Evolutionary conservation across 139 green algal species (phyloP).

Genomic region (Chlorella sorokiniana): DNA sequence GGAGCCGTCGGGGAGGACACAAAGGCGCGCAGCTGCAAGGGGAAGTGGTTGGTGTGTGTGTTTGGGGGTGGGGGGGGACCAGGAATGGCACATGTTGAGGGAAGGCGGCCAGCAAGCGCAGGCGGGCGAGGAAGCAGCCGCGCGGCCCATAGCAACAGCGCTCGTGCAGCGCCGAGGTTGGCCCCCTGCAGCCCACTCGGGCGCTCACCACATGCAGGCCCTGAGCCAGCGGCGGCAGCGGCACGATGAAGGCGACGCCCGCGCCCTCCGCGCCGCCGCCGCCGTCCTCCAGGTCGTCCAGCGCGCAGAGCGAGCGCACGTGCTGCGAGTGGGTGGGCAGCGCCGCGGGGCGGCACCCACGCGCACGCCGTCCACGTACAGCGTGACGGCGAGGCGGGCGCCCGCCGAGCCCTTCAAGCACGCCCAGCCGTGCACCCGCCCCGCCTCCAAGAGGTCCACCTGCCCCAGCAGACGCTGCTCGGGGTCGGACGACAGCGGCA

Average conservation of each 20-base stretch:
- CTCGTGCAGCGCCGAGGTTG: not conserved
- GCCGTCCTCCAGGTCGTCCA: slow-evolving; percentile 15
- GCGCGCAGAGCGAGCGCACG: slow-evolving; percentile 45
- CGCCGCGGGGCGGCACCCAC: slow-evolving; percentile 33
- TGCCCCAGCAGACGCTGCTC: slow-evolving; percentile 43
- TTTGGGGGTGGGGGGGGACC: not conserved
- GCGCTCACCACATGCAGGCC: slow-evolving; percentile 47
- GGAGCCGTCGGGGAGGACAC: slow-evolving; percentile 10
- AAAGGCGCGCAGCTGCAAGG: slow-evolving; percentile 56
- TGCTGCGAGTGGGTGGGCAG: slow-evolving; percentile 32
- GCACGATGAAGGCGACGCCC: slow-evolving; percentile 47
- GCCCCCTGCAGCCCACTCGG: not conserved
- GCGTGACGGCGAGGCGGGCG: slow-evolving; percentile 21
- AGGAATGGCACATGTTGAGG: not conserved
- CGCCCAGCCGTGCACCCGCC: slow-evolving; percentile 51
- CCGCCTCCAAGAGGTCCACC: slow-evolving; percentile 50
- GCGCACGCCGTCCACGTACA: slow-evolving; percentile 55
- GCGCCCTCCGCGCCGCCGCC: not conserved
- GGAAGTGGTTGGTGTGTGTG: too few species aligned
- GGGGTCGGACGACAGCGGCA: slow-evolving; percentile 5
- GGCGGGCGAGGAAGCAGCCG: not conserved
- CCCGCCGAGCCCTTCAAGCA: slow-evolving; percentile 25
- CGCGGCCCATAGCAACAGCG: not conserved
- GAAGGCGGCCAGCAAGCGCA: not conserved
- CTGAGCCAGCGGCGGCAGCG: slow-evolving; percentile 45